Percentiles rank a stretch among this genome's conserved stretches.
Evolutionary conservation across 306 rosid species (phyloP).

Genomic region (Potentilla sterilis): DNA sequence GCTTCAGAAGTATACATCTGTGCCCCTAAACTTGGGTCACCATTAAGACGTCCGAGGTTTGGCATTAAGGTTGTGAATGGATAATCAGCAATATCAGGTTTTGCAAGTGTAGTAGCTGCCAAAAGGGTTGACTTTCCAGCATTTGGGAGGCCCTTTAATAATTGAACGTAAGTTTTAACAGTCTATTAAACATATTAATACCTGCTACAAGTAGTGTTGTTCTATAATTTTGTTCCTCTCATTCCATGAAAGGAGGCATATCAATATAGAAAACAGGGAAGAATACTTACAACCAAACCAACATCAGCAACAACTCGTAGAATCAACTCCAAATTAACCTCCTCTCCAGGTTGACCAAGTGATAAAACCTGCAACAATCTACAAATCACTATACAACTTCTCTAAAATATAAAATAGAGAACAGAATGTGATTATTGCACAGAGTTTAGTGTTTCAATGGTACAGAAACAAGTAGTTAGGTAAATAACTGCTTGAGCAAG

Average conservation of each 20-base stretch:
- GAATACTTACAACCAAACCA: constrained; percentile 61
- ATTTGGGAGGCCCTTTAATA: constrained; percentile 90
- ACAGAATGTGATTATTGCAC: background rate
- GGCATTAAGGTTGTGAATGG: constrained; percentile 98
- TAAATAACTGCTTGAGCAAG: background rate
- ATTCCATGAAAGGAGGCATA: background rate
- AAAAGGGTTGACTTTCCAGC: constrained; percentile 96
- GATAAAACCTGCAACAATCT: constrained; percentile 59
- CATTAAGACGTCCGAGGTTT: constrained; percentile 90
- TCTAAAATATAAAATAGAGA: constrained; percentile 13
- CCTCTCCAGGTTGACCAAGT: constrained; percentile 92
- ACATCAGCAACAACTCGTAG: constrained; percentile 96
- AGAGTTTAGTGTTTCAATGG: background rate
- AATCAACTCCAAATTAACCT: constrained; percentile 89
- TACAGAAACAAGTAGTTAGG: background rate
- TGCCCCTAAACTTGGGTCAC: constrained; percentile 96
- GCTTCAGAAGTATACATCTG: constrained; percentile 90
- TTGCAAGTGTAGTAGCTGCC: constrained; percentile 93
- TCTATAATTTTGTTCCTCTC: background rate
- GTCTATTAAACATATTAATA: constrained; percentile 18
- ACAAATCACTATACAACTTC: constrained; percentile 13
- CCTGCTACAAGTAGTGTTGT: background rate
- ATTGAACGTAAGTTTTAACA: constrained; percentile 28
- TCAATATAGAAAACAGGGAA: background rate
- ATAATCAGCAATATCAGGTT: constrained; percentile 92